phyloP scores from a whole-genome alignment of 768 basidiomycete genomes.

The Lactarius trivialis region DNA sequence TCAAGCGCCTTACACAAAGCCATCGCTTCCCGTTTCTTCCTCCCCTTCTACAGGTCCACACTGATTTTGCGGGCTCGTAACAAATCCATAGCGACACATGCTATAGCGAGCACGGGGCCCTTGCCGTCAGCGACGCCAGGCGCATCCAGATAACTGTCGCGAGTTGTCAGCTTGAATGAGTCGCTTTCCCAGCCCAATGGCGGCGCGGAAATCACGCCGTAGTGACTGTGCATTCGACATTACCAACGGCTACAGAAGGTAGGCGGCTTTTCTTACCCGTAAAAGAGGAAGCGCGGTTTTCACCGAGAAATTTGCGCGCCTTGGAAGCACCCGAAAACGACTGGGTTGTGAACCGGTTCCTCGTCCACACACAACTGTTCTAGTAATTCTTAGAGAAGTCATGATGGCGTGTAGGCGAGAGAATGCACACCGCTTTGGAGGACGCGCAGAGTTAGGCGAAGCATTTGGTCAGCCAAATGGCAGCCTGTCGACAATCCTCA shows the following conservation, averaged over 20 bases:
- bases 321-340: conserved; percentile 84
- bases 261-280: conserved; percentile 75
- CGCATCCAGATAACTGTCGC: conserved; percentile 87
- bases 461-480: conserved; percentile 87
- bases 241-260: too few species aligned
- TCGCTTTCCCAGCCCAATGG: conserved; percentile 71
- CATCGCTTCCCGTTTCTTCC: conserved; percentile 86
- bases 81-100: conserved; percentile 81
- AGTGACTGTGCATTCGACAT: conserved; percentile 53
- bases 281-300: conserved; percentile 80
- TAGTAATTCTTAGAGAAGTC: not conserved
- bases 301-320: conserved; percentile 51
- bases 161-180: conserved; percentile 75
- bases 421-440: conserved; percentile 32
- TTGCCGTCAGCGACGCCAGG: conserved; percentile 93
- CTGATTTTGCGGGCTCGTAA: conserved; percentile 66
- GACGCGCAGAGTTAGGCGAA: conserved; percentile 83
- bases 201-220: conserved; percentile 87
- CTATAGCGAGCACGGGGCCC: conserved; percentile 87
- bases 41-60: conserved; percentile 90
- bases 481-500: conserved; percentile 91
- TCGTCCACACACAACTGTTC: conserved; percentile 69
- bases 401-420: not conserved
- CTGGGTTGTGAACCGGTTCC: conserved; percentile 57
- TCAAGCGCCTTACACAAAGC: conserved; percentile 76